phyloP scores from a whole-genome alignment of 305 asterid species.

The Fraxinus floribunda region DNA sequence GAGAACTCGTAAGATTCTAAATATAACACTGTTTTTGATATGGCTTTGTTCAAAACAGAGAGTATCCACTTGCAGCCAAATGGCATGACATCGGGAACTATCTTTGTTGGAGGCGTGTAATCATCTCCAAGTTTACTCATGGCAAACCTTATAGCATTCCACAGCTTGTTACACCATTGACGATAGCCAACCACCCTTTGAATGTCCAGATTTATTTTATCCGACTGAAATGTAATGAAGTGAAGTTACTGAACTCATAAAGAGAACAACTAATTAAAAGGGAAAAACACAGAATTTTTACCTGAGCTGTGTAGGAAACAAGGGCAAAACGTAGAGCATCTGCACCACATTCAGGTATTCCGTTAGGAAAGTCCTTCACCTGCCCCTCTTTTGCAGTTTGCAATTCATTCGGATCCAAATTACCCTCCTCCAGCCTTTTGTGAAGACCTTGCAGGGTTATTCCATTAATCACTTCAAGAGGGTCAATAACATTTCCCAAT shows the following conservation, averaged over 20 bases:
- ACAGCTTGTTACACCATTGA: slow-evolving; percentile 94
- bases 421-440: slow-evolving; percentile 86
- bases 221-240: slow-evolving; percentile 60
- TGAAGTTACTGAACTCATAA: slow-evolving; percentile 9
- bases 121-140: slow-evolving; percentile 95
- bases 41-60: slow-evolving; percentile 82
- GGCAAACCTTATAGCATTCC: slow-evolving; percentile 96
- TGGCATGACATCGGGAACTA: slow-evolving; percentile 63
- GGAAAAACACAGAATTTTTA: slow-evolving; percentile 22
- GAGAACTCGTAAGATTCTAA: slow-evolving; percentile 80
- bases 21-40: slow-evolving; percentile 57
- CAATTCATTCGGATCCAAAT: slow-evolving; percentile 77
- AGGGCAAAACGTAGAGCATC: slow-evolving; percentile 98
- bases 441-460: slow-evolving; percentile 74
- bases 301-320: slow-evolving; percentile 93
- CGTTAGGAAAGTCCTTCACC: slow-evolving; percentile 79
- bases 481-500: slow-evolving; percentile 88
- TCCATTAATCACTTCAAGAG: slow-evolving; percentile 85
- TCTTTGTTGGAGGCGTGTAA: slow-evolving; percentile 62
- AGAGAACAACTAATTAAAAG: slow-evolving; percentile 4
- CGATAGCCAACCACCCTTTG: slow-evolving; percentile 94
- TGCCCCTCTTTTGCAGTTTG: slow-evolving; percentile 88
- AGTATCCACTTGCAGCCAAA: slow-evolving; percentile 97
- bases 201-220: slow-evolving; percentile 83
- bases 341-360: slow-evolving; percentile 92